Evolutionary conservation across 129 eudicot genomes (phyloP).

Genomic region (Escallonia herrerae): DNA sequence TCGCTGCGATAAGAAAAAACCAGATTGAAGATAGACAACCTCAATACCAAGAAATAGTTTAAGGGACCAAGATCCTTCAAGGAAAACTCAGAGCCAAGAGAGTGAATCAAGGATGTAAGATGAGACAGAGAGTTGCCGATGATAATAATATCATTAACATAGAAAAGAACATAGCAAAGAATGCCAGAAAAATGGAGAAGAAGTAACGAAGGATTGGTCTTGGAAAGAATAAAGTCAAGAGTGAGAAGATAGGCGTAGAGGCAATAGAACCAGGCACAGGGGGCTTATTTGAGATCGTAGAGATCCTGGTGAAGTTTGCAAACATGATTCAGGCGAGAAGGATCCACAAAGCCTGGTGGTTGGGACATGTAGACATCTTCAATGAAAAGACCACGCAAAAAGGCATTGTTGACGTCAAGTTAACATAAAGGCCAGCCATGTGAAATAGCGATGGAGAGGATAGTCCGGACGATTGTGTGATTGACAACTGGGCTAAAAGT

Average conservation of each 20-base stretch:
- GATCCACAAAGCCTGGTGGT: neutral
- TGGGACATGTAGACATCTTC: conserved; percentile 2
- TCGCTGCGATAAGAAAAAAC: neutral
- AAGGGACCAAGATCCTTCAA: neutral
- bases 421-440: neutral
- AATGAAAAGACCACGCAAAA: neutral
- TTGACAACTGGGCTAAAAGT: conserved; percentile 12
- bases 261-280: neutral
- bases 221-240: neutral
- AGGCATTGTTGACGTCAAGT: no score
- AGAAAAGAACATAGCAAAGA: neutral
- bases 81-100: no score
- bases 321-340: neutral
- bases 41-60: neutral
- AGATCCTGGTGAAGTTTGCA: neutral
- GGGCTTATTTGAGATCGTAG: neutral
- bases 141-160: conserved; percentile 7
- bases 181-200: neutral
- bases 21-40: neutral
- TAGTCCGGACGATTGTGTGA: neutral
- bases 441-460: neutral
- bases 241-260: neutral
- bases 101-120: neutral
- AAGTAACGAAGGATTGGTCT: neutral
- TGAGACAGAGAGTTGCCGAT: neutral